These are phyloP conservation scores for Ajuga chamaepitys DNA, from an alignment of 257 asterid species.

Conservation along the genomic window DNA sequence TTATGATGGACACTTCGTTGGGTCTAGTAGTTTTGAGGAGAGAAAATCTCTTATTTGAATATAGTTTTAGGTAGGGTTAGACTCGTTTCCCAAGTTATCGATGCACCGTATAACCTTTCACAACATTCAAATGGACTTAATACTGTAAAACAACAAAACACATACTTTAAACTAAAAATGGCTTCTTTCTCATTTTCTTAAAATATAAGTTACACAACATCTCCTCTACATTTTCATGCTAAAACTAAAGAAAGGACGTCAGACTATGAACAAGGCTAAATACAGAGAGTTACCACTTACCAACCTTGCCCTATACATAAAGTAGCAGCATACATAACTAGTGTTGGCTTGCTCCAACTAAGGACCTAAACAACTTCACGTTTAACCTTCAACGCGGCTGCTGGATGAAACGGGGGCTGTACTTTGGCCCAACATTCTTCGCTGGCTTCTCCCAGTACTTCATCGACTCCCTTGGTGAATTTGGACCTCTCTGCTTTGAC, in stretches of 20 bases:
- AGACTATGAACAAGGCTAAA: constrained; percentile 68
- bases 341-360: constrained; percentile 22
- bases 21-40: too few relatives aligned
- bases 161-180: background rate
- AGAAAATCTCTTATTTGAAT: too few relatives aligned
- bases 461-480: constrained; percentile 29
- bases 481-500: constrained; percentile 33
- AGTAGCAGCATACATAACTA: constrained; percentile 26
- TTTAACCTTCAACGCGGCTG: constrained; percentile 65
- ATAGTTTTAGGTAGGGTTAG: too few relatives aligned
- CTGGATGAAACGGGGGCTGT: constrained; percentile 82
- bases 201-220: constrained; percentile 14
- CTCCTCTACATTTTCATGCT: constrained; percentile 6
- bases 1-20: too few relatives aligned
- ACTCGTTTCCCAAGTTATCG: too few relatives aligned
- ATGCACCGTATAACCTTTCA: too few relatives aligned
- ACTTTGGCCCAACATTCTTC: constrained; percentile 45
- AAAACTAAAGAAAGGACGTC: constrained; percentile 29
- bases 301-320: constrained; percentile 68
- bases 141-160: too few relatives aligned
- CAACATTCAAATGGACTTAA: too few relatives aligned
- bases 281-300: constrained; percentile 27
- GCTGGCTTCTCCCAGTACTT: constrained; percentile 65
- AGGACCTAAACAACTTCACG: constrained; percentile 21
- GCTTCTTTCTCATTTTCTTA: background rate